phyloP scores from a whole-genome alignment of 2,329 filamentous ascomycete genomes.

The Endoconidiophora polonica region DNA sequence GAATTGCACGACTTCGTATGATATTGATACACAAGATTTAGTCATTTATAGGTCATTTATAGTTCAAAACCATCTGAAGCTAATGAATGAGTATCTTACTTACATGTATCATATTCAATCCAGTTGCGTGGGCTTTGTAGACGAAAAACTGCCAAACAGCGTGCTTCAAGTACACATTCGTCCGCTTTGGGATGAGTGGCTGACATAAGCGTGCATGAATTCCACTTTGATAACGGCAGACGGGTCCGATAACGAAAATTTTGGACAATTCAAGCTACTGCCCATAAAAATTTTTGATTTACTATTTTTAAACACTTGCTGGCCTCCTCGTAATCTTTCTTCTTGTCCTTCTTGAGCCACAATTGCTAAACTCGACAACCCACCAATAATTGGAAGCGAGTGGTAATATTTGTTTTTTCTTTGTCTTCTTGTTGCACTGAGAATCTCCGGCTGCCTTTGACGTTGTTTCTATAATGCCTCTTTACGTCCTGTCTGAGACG shows the following conservation, averaged over 20 bases:
- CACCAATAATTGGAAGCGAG: slow-evolving; percentile 9
- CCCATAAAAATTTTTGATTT: slow-evolving; percentile 13
- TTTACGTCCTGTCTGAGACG: slow-evolving; percentile 88
- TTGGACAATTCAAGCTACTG: slow-evolving; percentile 12
- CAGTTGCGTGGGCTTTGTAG: too few species aligned
- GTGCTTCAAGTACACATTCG: not conserved
- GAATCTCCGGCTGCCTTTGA: not conserved
- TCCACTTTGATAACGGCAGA: slow-evolving; percentile 12
- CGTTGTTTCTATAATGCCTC: slow-evolving; percentile 24
- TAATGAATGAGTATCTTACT: too few species aligned
- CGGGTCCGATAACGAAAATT: slow-evolving; percentile 14
- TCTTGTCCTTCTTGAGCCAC: slow-evolving; percentile 9
- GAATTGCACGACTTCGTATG: too few species aligned
- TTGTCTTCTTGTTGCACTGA: not conserved
- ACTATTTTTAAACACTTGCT: slow-evolving; percentile 9
- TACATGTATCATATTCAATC: too few species aligned
- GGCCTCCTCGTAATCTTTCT: slow-evolving; percentile 11
- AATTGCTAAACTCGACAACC: slow-evolving; percentile 4
- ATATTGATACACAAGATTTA: too few species aligned
- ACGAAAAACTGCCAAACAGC: too few species aligned
- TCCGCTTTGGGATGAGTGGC: slow-evolving; percentile 4
- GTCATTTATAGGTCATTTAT: too few species aligned
- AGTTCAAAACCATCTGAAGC: too few species aligned
- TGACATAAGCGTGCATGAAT: slow-evolving; percentile 12
- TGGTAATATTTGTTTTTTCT: slow-evolving; percentile 5